A percentile compares a stretch with the other conserved stretches of the same genome.
phyloP scores from a whole-genome alignment of 2,329 filamentous ascomycete species.

The Berkeleyomyces rouxiae region DNA sequence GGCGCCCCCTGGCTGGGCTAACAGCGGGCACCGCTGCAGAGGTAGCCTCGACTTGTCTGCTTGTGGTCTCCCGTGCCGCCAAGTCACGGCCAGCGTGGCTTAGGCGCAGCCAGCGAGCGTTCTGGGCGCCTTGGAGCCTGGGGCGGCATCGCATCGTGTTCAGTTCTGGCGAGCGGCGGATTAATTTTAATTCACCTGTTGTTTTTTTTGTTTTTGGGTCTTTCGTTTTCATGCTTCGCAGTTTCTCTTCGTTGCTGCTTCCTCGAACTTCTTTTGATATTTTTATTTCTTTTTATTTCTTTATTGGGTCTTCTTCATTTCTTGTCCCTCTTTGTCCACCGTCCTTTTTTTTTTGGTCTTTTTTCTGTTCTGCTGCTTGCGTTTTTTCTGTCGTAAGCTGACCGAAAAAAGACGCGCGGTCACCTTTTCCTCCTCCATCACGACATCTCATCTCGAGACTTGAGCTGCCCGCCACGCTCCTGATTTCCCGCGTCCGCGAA shows the following conservation, averaged over 20 bases:
- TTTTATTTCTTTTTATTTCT: slow-evolving; percentile 14
- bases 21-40: neutral
- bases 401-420: too few relatives aligned
- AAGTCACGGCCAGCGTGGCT: neutral
- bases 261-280: slow-evolving; percentile 7
- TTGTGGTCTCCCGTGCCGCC: neutral
- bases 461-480: neutral
- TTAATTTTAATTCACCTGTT: slow-evolving; percentile 4
- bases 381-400: neutral
- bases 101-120: neutral
- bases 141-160: too few relatives aligned
- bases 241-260: slow-evolving; percentile 14
- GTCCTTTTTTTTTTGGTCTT: neutral
- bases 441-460: too few relatives aligned
- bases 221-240: slow-evolving; percentile 1
- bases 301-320: slow-evolving; percentile 3
- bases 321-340: neutral
- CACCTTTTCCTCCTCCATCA: too few relatives aligned
- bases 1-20: neutral
- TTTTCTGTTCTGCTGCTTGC: neutral
- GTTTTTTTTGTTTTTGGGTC: slow-evolving; percentile 13
- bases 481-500: neutral
- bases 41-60: neutral
- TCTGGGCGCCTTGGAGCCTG: too few relatives aligned
- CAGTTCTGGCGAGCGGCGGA: neutral